A percentile compares a stretch with the other conserved stretches of the same genome.
Conservation (phyloP, 2,329 filamentous ascomycete species). For the Plectosphaerella cucumerina region DNA sequence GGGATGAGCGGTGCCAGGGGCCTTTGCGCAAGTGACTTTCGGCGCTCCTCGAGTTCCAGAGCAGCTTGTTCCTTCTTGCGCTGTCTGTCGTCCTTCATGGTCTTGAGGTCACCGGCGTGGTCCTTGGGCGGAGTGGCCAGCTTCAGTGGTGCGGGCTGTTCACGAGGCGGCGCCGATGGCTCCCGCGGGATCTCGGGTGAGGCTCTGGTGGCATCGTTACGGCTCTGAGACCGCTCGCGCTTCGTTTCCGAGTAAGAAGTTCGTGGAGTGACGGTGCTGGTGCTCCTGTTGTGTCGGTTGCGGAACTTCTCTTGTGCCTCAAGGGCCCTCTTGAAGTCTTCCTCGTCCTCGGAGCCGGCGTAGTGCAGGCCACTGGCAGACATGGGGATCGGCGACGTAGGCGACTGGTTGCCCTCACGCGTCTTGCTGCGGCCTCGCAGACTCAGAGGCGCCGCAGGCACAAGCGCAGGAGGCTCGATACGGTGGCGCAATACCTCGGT, state of each 20-base stretch:
- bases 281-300: slow-evolving; percentile 49
- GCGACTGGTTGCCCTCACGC: slow-evolving; percentile 62
- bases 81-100: slow-evolving; percentile 57
- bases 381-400: slow-evolving; percentile 77
- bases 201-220: slow-evolving; percentile 26
- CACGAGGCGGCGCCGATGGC: slow-evolving; percentile 16
- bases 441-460: too few species aligned
- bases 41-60: slow-evolving; percentile 81
- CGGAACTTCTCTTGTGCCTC: slow-evolving; percentile 53
- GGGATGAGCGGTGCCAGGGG: slow-evolving; percentile 78
- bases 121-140: slow-evolving; percentile 37
- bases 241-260: slow-evolving; percentile 12
- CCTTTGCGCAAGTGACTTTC: slow-evolving; percentile 75
- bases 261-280: slow-evolving; percentile 29
- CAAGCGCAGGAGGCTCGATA: slow-evolving; percentile 27
- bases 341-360: slow-evolving; percentile 61
- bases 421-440: slow-evolving; percentile 57
- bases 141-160: slow-evolving; percentile 22
- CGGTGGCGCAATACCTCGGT: slow-evolving; percentile 41
- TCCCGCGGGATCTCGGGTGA: slow-evolving; percentile 17
- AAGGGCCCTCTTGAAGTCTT: slow-evolving; percentile 50
- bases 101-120: slow-evolving; percentile 49
- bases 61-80: slow-evolving; percentile 72
- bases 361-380: slow-evolving; percentile 52
- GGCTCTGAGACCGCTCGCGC: slow-evolving; percentile 35